Percentiles rank a stretch among this genome's conserved stretches.
phyloP scores from a whole-genome alignment of 495 filamentous ascomycete genomes.

The Lasiosphaeria ovina region DNA sequence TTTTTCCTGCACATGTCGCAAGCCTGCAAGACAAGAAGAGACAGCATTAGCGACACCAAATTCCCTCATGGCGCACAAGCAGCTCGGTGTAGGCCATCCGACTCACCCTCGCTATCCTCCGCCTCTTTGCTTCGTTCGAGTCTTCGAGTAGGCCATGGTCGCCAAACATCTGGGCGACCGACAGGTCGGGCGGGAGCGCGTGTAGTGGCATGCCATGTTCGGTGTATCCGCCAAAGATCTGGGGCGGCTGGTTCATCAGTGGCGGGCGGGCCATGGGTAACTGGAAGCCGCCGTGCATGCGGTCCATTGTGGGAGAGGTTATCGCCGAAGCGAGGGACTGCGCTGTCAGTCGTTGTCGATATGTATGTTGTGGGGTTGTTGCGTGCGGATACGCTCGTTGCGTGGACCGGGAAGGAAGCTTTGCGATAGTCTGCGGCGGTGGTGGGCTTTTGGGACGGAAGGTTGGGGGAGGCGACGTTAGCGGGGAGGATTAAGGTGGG shows the following conservation, averaged over 20 bases:
- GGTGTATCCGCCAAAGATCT: constrained; percentile 65
- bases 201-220: constrained; percentile 57
- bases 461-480: neutral
- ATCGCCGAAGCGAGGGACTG: constrained; percentile 2
- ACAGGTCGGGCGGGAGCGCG: constrained; percentile 51
- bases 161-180: constrained; percentile 57
- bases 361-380: neutral
- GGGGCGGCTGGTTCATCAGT: constrained; percentile 63
- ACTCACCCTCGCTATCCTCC: constrained; percentile 85
- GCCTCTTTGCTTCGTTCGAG: constrained; percentile 81
- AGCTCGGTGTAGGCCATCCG: neutral
- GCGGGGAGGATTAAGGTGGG: constrained; percentile 6
- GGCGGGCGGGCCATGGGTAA: constrained; percentile 56
- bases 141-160: constrained; percentile 61
- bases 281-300: constrained; percentile 46
- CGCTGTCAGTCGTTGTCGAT: neutral
- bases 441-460: neutral
- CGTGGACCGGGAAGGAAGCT: neutral
- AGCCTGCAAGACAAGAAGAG: constrained; percentile 53
- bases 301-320: constrained; percentile 42
- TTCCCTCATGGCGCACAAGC: neutral
- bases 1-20: constrained; percentile 99
- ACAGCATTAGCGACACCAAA: constrained; percentile 24
- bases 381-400: neutral
- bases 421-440: neutral